A percentile compares a stretch with the other conserved stretches of the same genome.
Conservation (phyloP, 2,329 filamentous ascomycete genomes). For the Diplodia seriata region DNA sequence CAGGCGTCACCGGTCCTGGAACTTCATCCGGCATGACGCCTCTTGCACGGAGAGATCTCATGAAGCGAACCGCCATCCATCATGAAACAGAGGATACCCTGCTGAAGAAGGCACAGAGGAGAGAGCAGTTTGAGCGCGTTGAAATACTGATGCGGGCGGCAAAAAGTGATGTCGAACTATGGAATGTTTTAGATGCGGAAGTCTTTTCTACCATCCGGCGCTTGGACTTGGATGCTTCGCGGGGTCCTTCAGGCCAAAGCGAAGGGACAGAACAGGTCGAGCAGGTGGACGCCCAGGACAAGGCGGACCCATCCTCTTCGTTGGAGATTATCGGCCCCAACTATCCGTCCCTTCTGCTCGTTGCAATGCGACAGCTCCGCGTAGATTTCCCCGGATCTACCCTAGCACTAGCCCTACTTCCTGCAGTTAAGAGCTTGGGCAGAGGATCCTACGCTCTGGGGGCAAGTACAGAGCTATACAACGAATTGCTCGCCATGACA, state of each 20-base stretch:
- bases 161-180: slow-evolving; percentile 68
- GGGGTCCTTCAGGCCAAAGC: background rate
- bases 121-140: slow-evolving; percentile 51
- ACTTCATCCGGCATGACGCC: background rate
- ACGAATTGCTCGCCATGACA: slow-evolving; percentile 66
- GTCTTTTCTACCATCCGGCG: slow-evolving; percentile 68
- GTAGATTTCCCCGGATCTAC: slow-evolving; percentile 66
- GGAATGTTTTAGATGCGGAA: slow-evolving; percentile 70
- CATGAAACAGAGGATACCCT: slow-evolving; percentile 1
- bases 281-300: background rate
- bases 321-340: slow-evolving; percentile 68
- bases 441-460: slow-evolving; percentile 75
- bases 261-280: background rate
- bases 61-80: background rate
- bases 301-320: slow-evolving; percentile 37
- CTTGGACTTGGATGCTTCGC: slow-evolving; percentile 58
- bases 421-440: slow-evolving; percentile 71
- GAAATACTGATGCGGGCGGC: slow-evolving; percentile 62
- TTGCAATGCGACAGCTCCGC: slow-evolving; percentile 64
- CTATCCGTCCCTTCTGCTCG: slow-evolving; percentile 67
- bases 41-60: slow-evolving; percentile 5
- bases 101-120: slow-evolving; percentile 28
- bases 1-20: background rate
- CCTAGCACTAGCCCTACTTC: slow-evolving; percentile 67
- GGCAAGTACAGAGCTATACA: slow-evolving; percentile 73